A percentile compares a stretch with the other conserved stretches of the same genome.
phyloP scores from a whole-genome alignment of 1,284 basidiomycete genomes.

The Irpex lacteus region DNA sequence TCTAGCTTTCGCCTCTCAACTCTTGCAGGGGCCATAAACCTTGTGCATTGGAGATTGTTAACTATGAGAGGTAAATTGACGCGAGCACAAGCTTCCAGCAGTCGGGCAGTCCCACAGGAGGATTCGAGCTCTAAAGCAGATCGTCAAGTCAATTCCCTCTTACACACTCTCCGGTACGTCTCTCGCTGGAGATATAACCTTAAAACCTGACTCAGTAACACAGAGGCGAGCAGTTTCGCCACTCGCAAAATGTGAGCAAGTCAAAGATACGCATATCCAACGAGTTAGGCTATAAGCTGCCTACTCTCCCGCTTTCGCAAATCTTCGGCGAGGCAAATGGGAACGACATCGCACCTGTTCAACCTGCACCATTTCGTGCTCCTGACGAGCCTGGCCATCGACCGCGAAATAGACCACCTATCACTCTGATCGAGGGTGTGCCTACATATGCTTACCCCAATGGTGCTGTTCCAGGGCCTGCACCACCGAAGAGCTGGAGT shows the following conservation, averaged over 20 bases:
- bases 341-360: conserved; percentile 6
- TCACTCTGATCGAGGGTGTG: conserved; percentile 21
- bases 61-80: background rate
- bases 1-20: background rate
- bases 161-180: conserved; percentile 47
- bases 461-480: conserved; percentile 26
- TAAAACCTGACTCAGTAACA: background rate
- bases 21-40: background rate
- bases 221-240: conserved; percentile 70
- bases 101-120: background rate
- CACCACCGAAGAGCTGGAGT: conserved; percentile 26
- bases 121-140: background rate
- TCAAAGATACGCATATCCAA: conserved; percentile 35
- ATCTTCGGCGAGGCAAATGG: conserved; percentile 22
- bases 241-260: conserved; percentile 49
- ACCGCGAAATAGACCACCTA: conserved; percentile 8
- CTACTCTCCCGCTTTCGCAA: conserved; percentile 30
- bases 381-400: conserved; percentile 7
- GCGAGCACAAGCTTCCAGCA: background rate
- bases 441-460: conserved; percentile 25
- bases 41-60: background rate
- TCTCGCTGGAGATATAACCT: background rate
- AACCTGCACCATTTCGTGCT: conserved; percentile 13
- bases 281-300: conserved; percentile 22
- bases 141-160: conserved; percentile 41